These are phyloP conservation scores for Candida dendrica DNA, from an alignment of 805 yeast species.

Conservation along the genomic window DNA sequence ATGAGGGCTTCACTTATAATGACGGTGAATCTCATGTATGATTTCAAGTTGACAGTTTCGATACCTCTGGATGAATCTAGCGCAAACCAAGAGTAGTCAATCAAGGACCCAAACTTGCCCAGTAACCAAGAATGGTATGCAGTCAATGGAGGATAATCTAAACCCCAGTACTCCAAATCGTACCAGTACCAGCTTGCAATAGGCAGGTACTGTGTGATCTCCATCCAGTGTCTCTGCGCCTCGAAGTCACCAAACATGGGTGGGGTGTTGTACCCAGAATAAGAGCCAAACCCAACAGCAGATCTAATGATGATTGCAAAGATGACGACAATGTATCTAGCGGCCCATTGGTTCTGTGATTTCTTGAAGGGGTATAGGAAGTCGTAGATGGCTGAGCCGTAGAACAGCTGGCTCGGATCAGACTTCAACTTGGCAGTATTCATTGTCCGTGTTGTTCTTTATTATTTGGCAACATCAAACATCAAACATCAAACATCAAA, in stretches of 20 bases:
- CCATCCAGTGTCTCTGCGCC: constrained; percentile 98
- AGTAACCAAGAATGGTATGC: constrained; percentile 84
- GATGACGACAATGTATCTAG: constrained; percentile 65
- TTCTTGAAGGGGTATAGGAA: constrained; percentile 71
- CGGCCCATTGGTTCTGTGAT: constrained; percentile 87
- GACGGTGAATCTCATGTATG: constrained; percentile 80
- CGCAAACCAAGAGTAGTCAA: constrained; percentile 71
- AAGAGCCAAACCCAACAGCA: constrained; percentile 85
- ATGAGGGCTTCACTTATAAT: constrained; percentile 65
- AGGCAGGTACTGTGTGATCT: constrained; percentile 73
- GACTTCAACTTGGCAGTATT: not conserved
- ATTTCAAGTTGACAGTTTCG: constrained; percentile 61
- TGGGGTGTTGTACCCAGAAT: constrained; percentile 61
- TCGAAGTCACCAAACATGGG: constrained; percentile 96
- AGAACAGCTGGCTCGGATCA: constrained; percentile 23
- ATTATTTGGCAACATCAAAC: too few relatives aligned
- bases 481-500: too few relatives aligned
- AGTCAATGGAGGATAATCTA: constrained; percentile 95
- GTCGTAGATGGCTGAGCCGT: constrained; percentile 67
- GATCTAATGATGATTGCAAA: constrained; percentile 71
- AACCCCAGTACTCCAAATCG: constrained; percentile 90
- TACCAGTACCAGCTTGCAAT: constrained; percentile 78
- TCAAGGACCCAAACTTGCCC: constrained; percentile 63
- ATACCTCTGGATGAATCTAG: constrained; percentile 67
- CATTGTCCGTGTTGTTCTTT: too few relatives aligned